phyloP scores from a whole-genome alignment of 2,329 filamentous ascomycete species.

The Phyllosticta ampelicida region DNA sequence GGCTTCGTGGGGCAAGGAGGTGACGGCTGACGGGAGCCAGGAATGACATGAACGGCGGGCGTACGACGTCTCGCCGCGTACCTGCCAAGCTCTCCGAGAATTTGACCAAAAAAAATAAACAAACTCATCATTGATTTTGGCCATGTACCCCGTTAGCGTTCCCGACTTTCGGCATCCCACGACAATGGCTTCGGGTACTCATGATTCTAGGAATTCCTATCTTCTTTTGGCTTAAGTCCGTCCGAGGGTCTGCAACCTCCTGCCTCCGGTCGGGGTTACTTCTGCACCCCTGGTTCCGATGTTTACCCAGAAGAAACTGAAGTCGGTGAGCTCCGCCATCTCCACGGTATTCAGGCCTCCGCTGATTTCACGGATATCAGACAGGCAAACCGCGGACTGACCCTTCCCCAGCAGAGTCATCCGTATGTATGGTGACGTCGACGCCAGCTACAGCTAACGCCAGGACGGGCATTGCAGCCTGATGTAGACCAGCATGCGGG shows the following conservation, averaged over 20 bases:
- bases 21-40: not conserved
- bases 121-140: not conserved
- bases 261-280: not conserved
- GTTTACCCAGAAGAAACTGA: not conserved
- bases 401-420: not conserved
- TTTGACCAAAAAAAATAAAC: no score
- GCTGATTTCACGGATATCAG: not conserved
- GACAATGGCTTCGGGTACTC: not conserved
- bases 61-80: not conserved
- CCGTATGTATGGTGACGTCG: not conserved
- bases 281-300: not conserved
- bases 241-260: no score
- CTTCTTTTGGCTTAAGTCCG: not conserved
- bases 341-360: not conserved
- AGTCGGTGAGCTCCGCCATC: not conserved
- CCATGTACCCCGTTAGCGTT: not conserved
- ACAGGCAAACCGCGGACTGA: not conserved
- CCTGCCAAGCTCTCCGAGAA: not conserved
- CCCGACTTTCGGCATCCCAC: not conserved
- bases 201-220: not conserved
- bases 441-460: not conserved
- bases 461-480: not conserved
- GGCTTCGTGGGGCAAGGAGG: not conserved
- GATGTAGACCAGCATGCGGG: not conserved
- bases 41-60: not conserved